Conservation (phyloP, 129 eudicot species). For the Sambucus nigra region DNA sequence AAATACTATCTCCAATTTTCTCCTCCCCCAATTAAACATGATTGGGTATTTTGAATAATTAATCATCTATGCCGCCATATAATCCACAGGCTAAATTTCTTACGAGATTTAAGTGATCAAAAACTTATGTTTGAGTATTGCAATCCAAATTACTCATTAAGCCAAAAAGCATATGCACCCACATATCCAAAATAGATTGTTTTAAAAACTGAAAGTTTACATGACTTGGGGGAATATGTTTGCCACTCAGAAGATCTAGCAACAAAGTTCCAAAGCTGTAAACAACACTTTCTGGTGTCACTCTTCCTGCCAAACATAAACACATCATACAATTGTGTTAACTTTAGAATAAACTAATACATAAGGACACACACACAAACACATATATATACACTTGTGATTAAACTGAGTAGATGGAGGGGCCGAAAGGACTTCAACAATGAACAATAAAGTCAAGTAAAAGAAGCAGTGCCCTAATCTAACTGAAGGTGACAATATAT, state of each 20-base stretch:
- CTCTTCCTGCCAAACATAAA: constrained; percentile 56
- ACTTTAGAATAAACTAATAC: neutral
- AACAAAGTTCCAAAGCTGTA: constrained; percentile 90
- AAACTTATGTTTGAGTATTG: neutral
- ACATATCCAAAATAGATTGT: neutral
- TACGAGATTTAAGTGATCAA: neutral
- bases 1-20: too few species aligned
- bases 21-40: too few species aligned
- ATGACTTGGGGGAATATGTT: constrained; percentile 95
- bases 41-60: neutral
- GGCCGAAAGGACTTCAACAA: neutral
- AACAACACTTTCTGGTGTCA: constrained; percentile 81
- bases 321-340: neutral
- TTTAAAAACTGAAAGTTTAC: constrained; percentile 25
- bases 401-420: neutral
- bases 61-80: neutral
- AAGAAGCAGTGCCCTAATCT: neutral
- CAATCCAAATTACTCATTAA: neutral
- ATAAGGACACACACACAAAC: too few species aligned
- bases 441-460: neutral
- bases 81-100: neutral
- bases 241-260: constrained; percentile 93
- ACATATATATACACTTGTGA: neutral
- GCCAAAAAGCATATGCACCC: neutral
- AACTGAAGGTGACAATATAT: too few species aligned